phyloP scores from a whole-genome alignment of 306 rosid genomes.

The Boehmeria nivea region DNA sequence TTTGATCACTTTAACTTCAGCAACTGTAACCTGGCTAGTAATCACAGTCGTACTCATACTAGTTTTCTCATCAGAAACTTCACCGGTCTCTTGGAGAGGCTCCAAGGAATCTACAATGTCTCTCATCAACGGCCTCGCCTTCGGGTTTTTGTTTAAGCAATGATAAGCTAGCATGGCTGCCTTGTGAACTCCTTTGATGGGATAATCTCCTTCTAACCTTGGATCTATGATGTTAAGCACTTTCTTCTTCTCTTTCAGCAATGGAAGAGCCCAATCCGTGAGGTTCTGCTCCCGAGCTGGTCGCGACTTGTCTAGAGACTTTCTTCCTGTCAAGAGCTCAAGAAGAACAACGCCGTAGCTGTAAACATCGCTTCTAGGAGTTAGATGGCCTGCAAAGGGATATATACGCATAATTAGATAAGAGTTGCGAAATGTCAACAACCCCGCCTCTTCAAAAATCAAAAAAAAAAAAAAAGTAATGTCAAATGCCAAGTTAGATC shows the following conservation, averaged over 20 bases:
- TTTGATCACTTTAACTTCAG: slow-evolving; percentile 36
- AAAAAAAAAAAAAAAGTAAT: not conserved
- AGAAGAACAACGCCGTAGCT: slow-evolving; percentile 95
- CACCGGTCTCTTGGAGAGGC: slow-evolving; percentile 64
- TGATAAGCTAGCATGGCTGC: slow-evolving; percentile 91
- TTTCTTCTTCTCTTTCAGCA: slow-evolving; percentile 91
- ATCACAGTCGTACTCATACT: slow-evolving; percentile 42
- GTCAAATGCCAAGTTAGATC: not conserved
- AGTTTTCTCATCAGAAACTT: slow-evolving; percentile 40
- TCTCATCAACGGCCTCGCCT: slow-evolving; percentile 95
- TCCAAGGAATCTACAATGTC: slow-evolving; percentile 96
- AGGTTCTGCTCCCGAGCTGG: slow-evolving; percentile 92
- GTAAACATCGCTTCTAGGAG: slow-evolving; percentile 92
- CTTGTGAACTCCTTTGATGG: slow-evolving; percentile 70
- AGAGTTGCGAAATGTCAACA: no score
- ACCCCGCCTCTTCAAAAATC: no score
- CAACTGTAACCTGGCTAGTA: slow-evolving; percentile 34
- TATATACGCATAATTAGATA: no score
- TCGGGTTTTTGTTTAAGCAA: slow-evolving; percentile 90
- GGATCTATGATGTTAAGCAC: slow-evolving; percentile 65
- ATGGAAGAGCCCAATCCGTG: slow-evolving; percentile 88
- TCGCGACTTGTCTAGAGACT: slow-evolving; percentile 71
- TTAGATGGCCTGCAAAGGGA: slow-evolving; percentile 84
- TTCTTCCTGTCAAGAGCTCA: slow-evolving; percentile 82
- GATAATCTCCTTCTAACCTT: slow-evolving; percentile 74